These are phyloP conservation scores for Thraustochytrium striatum DNA, from an alignment of 352 stramenopile genomes.

Conservation along the genomic window DNA sequence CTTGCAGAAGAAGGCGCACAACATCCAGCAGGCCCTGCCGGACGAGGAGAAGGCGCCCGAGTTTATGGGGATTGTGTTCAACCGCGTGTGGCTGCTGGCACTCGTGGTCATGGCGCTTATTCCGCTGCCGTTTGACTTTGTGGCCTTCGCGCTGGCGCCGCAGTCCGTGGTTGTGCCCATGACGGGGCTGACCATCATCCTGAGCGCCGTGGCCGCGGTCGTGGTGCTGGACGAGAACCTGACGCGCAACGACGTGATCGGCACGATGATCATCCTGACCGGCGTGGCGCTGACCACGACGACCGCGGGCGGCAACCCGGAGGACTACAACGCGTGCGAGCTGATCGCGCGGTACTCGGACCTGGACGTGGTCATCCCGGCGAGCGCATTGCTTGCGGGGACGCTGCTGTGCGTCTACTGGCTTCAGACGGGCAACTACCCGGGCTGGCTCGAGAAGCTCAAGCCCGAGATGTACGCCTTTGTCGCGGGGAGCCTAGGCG, in stretches of 20 bases:
- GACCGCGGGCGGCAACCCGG: slow-evolving; percentile 17
- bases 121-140: slow-evolving; percentile 38
- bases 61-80: slow-evolving; percentile 39
- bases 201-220: slow-evolving; percentile 2
- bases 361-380: not conserved
- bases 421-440: not conserved
- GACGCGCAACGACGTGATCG: not conserved
- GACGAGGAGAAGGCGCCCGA: slow-evolving; percentile 31
- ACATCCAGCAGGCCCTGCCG: slow-evolving; percentile 15
- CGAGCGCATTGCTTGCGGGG: not conserved
- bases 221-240: slow-evolving; percentile 18
- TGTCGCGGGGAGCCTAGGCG: not conserved
- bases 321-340: slow-evolving; percentile 23
- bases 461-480: slow-evolving; percentile 30
- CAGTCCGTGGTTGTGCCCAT: slow-evolving; percentile 27
- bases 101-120: slow-evolving; percentile 24
- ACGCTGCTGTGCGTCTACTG: slow-evolving; percentile 11
- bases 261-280: slow-evolving; percentile 6
- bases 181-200: slow-evolving; percentile 21
- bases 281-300: slow-evolving; percentile 1
- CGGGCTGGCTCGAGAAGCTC: not conserved
- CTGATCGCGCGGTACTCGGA: slow-evolving; percentile 15
- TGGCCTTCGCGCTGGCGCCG: slow-evolving; percentile 23
- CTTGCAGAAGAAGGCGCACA: slow-evolving; percentile 44
- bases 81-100: slow-evolving; percentile 27